phyloP scores from a whole-genome alignment of 2,329 filamentous ascomycete species.

The Herpotrichia juniperi region DNA sequence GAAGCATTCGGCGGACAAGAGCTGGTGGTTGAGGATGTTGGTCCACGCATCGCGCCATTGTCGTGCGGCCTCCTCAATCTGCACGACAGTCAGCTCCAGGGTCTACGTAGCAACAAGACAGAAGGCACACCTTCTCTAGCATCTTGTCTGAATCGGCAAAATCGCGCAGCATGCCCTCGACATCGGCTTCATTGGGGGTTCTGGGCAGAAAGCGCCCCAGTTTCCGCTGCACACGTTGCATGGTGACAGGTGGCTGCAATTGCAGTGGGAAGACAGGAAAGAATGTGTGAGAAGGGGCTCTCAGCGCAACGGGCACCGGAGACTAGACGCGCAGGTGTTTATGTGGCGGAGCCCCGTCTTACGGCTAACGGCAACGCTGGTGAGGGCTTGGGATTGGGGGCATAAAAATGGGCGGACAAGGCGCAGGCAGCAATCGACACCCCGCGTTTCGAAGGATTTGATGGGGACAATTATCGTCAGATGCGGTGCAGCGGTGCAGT shows the following conservation, averaged over 20 bases:
- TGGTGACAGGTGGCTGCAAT: conserved; percentile 46
- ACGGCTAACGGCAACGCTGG: conserved; percentile 21
- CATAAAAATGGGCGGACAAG: conserved; percentile 8
- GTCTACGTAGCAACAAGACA: conserved; percentile 5
- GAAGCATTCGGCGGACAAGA: conserved; percentile 70
- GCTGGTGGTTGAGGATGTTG: conserved; percentile 71
- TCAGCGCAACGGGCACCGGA: background rate
- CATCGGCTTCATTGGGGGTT: conserved; percentile 76
- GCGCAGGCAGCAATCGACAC: conserved; percentile 16
- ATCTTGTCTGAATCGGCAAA: conserved; percentile 81
- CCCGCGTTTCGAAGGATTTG: conserved; percentile 21
- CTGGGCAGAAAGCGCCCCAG: conserved; percentile 75
- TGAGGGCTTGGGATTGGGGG: conserved; percentile 17
- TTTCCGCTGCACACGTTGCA: conserved; percentile 76
- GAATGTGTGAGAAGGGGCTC: background rate
- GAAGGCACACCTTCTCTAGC: conserved; percentile 67
- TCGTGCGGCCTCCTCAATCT: conserved; percentile 79
- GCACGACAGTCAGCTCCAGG: conserved; percentile 11
- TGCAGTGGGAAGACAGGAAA: conserved; percentile 9
- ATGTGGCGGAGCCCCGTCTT: conserved; percentile 23
- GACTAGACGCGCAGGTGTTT: background rate
- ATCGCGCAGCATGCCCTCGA: conserved; percentile 75
- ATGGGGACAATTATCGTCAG: too few species aligned
- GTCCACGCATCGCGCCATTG: conserved; percentile 82
- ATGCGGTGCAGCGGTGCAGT: background rate